Base-by-base conservation (phyloP, 352 stramenopile genomes). In the Globisporangium rhizosaccharum region DNA sequence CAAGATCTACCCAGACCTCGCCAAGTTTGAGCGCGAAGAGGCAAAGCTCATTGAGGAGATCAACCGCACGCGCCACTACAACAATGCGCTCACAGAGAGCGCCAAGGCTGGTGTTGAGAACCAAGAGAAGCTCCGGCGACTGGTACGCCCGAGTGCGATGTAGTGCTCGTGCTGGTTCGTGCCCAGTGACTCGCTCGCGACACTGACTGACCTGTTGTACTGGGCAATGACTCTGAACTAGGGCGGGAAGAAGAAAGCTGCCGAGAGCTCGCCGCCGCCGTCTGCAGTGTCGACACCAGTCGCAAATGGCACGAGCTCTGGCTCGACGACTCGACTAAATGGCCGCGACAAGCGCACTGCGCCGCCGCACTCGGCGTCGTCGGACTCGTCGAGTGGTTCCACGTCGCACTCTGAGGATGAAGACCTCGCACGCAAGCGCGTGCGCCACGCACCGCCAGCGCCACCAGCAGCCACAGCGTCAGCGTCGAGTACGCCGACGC, bases 1-100 rank as follows among this genome's bases (percentile, higher is more conserved):
- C 41, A 91, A 84, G 48, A 94, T 97, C 50, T 87, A 96, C 67
- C 86, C 87, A 2, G 79, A 97, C 56, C 55, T 95, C 51, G 79
- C 85, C 54, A 77, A 84, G 49, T 87, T 94, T 36, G 81, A 92
- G 53, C 59, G 72, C 50, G 68, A 92, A 12, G 88, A 96, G 63
- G 76, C 87, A 59, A 75, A 92, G 50, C 78, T 92, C 53, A 94
- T 93, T 48, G 70, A 82, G 53, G 73, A 88, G 65, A 65, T 91
- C 53, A 96, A 96, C 57, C 77, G 78, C 46, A 67, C 71, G 30
- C 76, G 79, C 20, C 87, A 94, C 68, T 92, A 88, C 59, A 85
- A 96, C 57, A 95, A 95, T 56, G 72, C 79, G 5, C 69, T 86
- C 67, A 90, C 81, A 9, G 65, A 94, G 59, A 88, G 79, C 75